These are phyloP conservation scores for Nemania diffusa DNA, from an alignment of 2,329 filamentous ascomycete genomes.

Conservation along the genomic window DNA sequence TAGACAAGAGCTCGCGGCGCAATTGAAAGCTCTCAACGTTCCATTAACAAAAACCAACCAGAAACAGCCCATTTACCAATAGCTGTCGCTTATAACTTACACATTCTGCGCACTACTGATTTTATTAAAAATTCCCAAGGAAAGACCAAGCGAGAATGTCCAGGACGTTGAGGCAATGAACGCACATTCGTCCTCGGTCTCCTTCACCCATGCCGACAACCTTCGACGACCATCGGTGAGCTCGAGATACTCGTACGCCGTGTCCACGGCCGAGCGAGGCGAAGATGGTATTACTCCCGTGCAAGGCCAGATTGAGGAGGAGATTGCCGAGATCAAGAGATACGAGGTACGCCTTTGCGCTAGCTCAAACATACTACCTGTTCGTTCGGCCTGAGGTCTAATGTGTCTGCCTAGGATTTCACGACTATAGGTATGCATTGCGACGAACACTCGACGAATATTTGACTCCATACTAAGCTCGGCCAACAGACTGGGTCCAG, in stretches of 20 bases:
- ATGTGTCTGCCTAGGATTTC: conserved; percentile 72
- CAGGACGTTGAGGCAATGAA: conserved; percentile 57
- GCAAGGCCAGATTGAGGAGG: conserved; percentile 83
- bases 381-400: not conserved
- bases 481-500: conserved; percentile 87
- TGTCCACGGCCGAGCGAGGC: conserved; percentile 73
- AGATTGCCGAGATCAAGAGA: conserved; percentile 97
- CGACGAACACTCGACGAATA: conserved; percentile 27
- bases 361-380: not conserved
- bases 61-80: not conserved
- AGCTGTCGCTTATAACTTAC: not conserved
- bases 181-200: conserved; percentile 59
- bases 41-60: not conserved
- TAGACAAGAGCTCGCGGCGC: not conserved
- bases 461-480: conserved; percentile 48
- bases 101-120: not conserved
- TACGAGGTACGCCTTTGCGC: conserved; percentile 73
- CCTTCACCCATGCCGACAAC: conserved; percentile 56
- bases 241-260: conserved; percentile 74
- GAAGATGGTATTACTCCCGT: conserved; percentile 63
- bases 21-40: no score
- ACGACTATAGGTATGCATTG: conserved; percentile 80
- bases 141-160: conserved; percentile 51
- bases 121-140: not conserved
- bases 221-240: conserved; percentile 66